phyloP scores from a whole-genome alignment of 2,329 filamentous ascomycete genomes.

The Neofusicoccum laricinum region DNA sequence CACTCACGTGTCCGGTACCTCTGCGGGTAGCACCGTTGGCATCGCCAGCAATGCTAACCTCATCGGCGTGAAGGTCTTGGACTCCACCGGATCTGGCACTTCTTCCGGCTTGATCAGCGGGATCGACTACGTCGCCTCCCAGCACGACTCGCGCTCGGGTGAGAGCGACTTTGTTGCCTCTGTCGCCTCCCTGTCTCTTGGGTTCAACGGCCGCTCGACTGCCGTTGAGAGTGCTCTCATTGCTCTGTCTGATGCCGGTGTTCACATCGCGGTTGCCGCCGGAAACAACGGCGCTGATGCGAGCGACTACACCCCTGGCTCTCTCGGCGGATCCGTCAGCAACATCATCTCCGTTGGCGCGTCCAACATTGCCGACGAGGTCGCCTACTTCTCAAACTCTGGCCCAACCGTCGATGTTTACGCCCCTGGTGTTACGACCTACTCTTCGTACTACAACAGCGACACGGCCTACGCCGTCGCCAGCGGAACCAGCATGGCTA shows the following conservation, averaged over 20 bases:
- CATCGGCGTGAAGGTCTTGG: slow-evolving; percentile 37
- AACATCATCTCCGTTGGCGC: slow-evolving; percentile 40
- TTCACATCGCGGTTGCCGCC: slow-evolving; percentile 26
- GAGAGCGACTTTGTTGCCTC: slow-evolving; percentile 28
- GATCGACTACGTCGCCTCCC: slow-evolving; percentile 37
- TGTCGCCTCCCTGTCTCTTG: slow-evolving; percentile 41
- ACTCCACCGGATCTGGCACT: slow-evolving; percentile 32
- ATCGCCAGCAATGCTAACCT: slow-evolving; percentile 36
- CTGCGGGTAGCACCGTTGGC: slow-evolving; percentile 32
- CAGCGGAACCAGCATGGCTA: slow-evolving; percentile 61
- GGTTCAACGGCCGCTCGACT: slow-evolving; percentile 25
- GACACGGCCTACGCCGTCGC: slow-evolving; percentile 42
- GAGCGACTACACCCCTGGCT: slow-evolving; percentile 29
- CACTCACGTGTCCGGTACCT: slow-evolving; percentile 36
- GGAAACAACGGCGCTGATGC: slow-evolving; percentile 33
- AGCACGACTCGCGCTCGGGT: slow-evolving; percentile 31
- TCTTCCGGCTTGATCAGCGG: slow-evolving; percentile 30
- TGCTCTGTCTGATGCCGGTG: slow-evolving; percentile 2
- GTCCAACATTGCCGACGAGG: slow-evolving; percentile 28
- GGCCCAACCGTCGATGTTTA: slow-evolving; percentile 35
- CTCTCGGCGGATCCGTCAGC: slow-evolving; percentile 26
- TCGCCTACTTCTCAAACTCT: slow-evolving; percentile 36
- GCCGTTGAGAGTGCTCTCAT: slow-evolving; percentile 14
- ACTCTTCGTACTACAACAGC: slow-evolving; percentile 43
- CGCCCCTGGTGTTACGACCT: slow-evolving; percentile 35